Conservation (phyloP, 148 eudicot species). For the Euryodendron excelsum region DNA sequence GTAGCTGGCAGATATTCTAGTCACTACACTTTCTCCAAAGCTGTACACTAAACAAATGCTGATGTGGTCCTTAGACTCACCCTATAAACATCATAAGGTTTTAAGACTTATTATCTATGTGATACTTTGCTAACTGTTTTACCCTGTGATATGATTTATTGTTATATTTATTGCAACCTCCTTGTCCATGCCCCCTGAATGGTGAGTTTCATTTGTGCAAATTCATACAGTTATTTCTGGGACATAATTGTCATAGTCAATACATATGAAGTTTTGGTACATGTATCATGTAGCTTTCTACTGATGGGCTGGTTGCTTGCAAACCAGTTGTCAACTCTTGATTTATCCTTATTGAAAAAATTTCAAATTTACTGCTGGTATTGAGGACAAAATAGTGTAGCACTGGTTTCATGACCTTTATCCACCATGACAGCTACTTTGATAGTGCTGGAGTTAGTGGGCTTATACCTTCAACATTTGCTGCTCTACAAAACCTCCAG, state of each 20-base stretch:
- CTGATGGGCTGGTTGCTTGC: neutral
- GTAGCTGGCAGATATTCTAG: no score
- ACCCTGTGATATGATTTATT: no score
- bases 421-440: constrained; percentile 45
- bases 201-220: no score
- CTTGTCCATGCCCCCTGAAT: no score
- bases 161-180: no score
- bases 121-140: no score
- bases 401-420: neutral
- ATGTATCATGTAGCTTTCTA: constrained; percentile 1
- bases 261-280: neutral
- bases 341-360: neutral
- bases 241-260: neutral
- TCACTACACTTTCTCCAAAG: no score
- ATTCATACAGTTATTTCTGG: no score
- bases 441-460: constrained; percentile 81
- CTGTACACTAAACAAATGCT: no score
- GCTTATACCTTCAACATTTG: constrained; percentile 58
- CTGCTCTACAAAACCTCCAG: constrained; percentile 44
- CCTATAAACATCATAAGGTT: no score
- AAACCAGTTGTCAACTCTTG: neutral
- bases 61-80: no score
- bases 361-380: neutral
- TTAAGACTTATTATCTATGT: no score
- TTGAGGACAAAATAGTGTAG: neutral